A percentile compares a stretch with the other conserved stretches of the same genome.
Evolutionary conservation across 306 rosid species (phyloP).

Genomic region (Rubus idaeus): DNA sequence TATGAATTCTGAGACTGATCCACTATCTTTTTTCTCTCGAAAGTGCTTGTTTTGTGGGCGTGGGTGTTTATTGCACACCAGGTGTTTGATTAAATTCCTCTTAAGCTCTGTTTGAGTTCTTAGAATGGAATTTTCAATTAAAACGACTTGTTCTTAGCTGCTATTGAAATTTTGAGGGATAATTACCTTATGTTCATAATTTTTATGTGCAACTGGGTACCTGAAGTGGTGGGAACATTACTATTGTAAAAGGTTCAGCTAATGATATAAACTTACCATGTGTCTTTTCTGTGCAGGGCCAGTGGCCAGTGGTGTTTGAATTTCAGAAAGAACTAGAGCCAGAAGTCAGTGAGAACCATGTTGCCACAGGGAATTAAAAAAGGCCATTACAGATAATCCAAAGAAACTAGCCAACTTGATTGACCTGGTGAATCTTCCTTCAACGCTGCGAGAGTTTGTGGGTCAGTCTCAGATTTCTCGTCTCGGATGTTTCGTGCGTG

Average conservation of each 20-base stretch:
- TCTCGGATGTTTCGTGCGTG: conserved; percentile 63
- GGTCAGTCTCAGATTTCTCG: conserved; percentile 91
- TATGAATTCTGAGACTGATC: not conserved
- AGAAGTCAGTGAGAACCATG: conserved; percentile 43
- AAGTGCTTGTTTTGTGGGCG: not conserved
- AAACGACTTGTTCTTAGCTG: not conserved
- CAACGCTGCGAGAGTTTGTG: conserved; percentile 65
- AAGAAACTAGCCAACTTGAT: conserved; percentile 88
- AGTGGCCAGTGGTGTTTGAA: conserved; percentile 4
- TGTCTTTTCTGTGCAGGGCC: not conserved
- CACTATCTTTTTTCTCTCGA: not conserved
- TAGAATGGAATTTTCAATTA: not conserved
- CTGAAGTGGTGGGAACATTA: not conserved
- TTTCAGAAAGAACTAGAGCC: conserved; percentile 2
- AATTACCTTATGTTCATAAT: not conserved
- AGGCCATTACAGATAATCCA: conserved; percentile 66
- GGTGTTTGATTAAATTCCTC: conserved; percentile 29
- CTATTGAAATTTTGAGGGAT: not conserved
- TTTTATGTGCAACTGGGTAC: not conserved
- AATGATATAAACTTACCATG: not conserved
- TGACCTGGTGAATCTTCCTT: conserved; percentile 85
- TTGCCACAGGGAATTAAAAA: conserved; percentile 60
- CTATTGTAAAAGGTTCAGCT: not conserved
- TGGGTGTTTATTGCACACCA: conserved; percentile 13
- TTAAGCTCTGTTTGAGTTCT: not conserved